A percentile compares a stretch with the other conserved stretches of the same genome.
Evolutionary conservation across 495 filamentous ascomycete genomes (phyloP).

Genomic region (Trichoderma parareesei): DNA sequence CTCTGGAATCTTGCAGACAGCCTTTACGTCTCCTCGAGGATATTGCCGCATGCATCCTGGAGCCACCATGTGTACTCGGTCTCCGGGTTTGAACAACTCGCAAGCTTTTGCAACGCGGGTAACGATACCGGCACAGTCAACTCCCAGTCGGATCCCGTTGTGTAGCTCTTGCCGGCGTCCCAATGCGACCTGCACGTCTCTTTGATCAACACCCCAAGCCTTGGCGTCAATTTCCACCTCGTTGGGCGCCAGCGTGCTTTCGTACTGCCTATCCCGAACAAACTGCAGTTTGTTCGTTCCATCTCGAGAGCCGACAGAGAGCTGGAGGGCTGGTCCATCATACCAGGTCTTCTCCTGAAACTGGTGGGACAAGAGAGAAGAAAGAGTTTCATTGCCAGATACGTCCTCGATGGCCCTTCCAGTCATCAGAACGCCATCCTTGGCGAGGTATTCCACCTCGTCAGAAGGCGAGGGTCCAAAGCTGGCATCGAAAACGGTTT

Average conservation of each 20-base stretch:
- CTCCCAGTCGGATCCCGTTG: constrained; percentile 19
- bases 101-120: constrained; percentile 36
- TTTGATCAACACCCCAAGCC: constrained; percentile 36
- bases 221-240: constrained; percentile 34
- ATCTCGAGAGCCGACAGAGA: constrained; percentile 20
- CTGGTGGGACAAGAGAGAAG: constrained; percentile 18
- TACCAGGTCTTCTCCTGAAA: constrained; percentile 18
- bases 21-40: constrained; percentile 21
- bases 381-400: constrained; percentile 15
- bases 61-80: constrained; percentile 32
- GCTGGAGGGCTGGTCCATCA: constrained; percentile 18
- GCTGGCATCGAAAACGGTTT: constrained; percentile 15
- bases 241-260: constrained; percentile 15
- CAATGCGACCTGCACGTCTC: constrained; percentile 36
- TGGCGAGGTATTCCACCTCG: constrained; percentile 26
- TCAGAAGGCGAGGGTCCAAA: constrained; percentile 16
- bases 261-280: constrained; percentile 19
- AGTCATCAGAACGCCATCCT: constrained; percentile 20
- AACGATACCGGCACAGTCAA: constrained; percentile 23
- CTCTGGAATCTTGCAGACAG: constrained; percentile 25
- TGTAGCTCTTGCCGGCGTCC: constrained; percentile 25
- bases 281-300: constrained; percentile 21
- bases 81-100: constrained; percentile 32
- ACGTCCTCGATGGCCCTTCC: constrained; percentile 20
- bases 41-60: constrained; percentile 26